Conservation (phyloP, 2,329 filamentous ascomycete genomes). For the Fusarium sp. region DNA sequence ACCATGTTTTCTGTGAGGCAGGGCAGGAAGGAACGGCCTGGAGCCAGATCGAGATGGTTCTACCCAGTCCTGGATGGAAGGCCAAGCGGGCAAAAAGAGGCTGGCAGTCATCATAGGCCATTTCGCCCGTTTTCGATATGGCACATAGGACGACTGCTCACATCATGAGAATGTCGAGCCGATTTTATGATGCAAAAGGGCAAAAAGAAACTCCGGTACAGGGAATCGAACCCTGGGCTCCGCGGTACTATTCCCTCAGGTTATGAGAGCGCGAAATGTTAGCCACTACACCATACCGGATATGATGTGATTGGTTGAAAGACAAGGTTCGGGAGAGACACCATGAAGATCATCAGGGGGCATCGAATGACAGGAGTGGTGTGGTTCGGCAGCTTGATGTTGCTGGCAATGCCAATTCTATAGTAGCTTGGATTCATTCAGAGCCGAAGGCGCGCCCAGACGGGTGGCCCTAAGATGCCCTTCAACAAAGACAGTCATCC, state of each 20-base stretch:
- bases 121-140: background rate
- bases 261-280: constrained; percentile 51
- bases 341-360: background rate
- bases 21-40: background rate
- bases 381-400: background rate
- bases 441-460: background rate
- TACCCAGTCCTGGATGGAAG: background rate
- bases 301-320: constrained; percentile 10
- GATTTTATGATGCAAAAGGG: background rate
- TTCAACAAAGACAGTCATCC: background rate
- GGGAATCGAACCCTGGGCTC: constrained; percentile 7
- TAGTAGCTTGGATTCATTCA: no score
- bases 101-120: background rate
- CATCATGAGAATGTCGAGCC: background rate
- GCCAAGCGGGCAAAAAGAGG: background rate
- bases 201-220: background rate
- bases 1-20: background rate
- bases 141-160: background rate
- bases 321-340: fast-evolving
- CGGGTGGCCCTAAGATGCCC: no score
- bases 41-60: background rate
- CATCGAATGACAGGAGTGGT: background rate
- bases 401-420: background rate
- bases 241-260: background rate
- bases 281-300: constrained; percentile 52